A percentile compares a stretch with the other conserved stretches of the same genome.
Conservation (phyloP, 768 basidiomycete species). For the Xerocomus spinulosus region DNA sequence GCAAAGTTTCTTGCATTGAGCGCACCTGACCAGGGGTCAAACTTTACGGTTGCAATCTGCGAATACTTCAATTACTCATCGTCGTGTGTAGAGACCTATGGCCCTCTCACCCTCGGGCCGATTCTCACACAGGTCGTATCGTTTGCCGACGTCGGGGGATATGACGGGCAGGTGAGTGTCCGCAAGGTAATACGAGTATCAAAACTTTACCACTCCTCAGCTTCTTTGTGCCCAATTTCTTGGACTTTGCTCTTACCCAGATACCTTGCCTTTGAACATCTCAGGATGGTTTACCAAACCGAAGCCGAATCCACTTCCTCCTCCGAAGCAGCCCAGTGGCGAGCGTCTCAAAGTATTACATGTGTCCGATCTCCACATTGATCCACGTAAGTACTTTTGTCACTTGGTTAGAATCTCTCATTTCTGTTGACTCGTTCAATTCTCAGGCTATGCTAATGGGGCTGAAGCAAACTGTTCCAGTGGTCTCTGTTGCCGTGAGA, state of each 20-base stretch:
- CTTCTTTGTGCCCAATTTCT: conserved; percentile 60
- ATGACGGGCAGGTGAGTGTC: conserved; percentile 60
- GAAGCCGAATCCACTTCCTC: conserved; percentile 65
- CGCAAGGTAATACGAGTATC: not conserved
- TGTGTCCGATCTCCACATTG: conserved; percentile 73
- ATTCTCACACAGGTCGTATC: conserved; percentile 68
- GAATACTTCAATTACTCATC: conserved; percentile 50
- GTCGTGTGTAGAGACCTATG: conserved; percentile 47
- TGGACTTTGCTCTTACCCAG: conserved; percentile 49
- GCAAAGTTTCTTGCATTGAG: conserved; percentile 65
- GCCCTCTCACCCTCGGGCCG: conserved; percentile 47
- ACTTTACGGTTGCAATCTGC: conserved; percentile 56
- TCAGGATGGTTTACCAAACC: conserved; percentile 73
- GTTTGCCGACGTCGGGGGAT: conserved; percentile 65
- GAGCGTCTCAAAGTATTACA: conserved; percentile 68
- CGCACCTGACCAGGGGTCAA: conserved; percentile 56
- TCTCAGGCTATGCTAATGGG: conserved; percentile 66
- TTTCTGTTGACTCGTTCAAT: not conserved
- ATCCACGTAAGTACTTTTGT: conserved; percentile 48
- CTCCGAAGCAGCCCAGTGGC: conserved; percentile 54
- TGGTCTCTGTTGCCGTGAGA: conserved; percentile 60
- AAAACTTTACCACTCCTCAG: conserved; percentile 26
- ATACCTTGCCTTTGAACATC: conserved; percentile 56
- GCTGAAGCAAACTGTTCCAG: conserved; percentile 70
- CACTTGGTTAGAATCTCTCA: not conserved